Evolutionary conservation across 1,284 basidiomycete genomes (phyloP).

Genomic region (Cyathus pygmaeus): DNA sequence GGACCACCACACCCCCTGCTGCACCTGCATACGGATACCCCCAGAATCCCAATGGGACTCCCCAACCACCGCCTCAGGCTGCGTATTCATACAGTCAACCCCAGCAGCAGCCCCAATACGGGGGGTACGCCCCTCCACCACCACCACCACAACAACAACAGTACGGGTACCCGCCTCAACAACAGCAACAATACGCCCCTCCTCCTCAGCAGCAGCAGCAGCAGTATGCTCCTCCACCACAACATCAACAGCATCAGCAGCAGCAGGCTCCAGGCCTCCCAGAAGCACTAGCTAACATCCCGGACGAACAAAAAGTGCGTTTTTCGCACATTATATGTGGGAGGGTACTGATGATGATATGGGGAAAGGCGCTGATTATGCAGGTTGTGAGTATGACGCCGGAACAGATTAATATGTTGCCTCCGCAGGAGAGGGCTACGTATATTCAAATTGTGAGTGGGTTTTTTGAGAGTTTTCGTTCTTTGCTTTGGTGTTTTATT

Average conservation of each 20-base stretch:
- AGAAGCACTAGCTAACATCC: constrained; percentile 66
- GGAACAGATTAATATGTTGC: constrained; percentile 71
- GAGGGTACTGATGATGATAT: constrained; percentile 1
- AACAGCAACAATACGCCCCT: constrained; percentile 35
- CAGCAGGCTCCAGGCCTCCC: constrained; percentile 39
- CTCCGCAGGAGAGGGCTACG: constrained; percentile 68
- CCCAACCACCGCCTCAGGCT: constrained; percentile 23
- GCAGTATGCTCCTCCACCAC: constrained; percentile 28
- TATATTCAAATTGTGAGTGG: constrained; percentile 74
- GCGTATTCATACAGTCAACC: background rate
- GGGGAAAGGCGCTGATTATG: constrained; percentile 67
- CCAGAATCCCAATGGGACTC: constrained; percentile 26
- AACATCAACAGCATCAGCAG: constrained; percentile 12
- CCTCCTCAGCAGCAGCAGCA: constrained; percentile 20
- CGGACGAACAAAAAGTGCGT: constrained; percentile 74
- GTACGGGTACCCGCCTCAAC: constrained; percentile 35
- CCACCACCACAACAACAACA: background rate
- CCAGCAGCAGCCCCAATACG: constrained; percentile 5
- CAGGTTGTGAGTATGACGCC: constrained; percentile 75
- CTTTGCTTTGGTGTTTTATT: too few relatives aligned
- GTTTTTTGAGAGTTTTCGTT: too few relatives aligned
- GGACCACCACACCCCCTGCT: constrained; percentile 52
- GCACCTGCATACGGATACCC: constrained; percentile 36
- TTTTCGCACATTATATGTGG: constrained; percentile 9
- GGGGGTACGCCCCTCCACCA: too few relatives aligned